A percentile compares a stretch with the other conserved stretches of the same genome.
Evolutionary conservation across 495 filamentous ascomycete genomes (phyloP).

Genomic region (Penicillium simplicissimum): DNA sequence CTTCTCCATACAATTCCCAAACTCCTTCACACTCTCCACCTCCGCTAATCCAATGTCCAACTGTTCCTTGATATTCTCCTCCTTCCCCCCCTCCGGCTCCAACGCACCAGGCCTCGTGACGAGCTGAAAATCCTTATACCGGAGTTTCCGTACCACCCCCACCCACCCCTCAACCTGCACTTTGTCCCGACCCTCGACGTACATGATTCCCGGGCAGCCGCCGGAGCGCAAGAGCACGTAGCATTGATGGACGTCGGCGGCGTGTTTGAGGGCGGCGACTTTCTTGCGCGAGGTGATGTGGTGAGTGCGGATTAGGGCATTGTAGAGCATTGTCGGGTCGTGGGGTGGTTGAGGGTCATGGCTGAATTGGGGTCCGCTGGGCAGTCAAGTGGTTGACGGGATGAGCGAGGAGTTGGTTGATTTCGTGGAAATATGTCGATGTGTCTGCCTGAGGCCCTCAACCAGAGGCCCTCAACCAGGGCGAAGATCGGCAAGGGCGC

Average conservation of each 20-base stretch:
- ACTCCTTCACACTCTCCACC: slow-evolving; percentile 50
- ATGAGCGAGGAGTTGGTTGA: not conserved
- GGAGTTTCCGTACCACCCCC: slow-evolving; percentile 48
- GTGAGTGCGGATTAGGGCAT: slow-evolving; percentile 73
- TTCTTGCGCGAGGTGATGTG: slow-evolving; percentile 84
- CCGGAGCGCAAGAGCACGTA: slow-evolving; percentile 66
- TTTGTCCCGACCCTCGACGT: slow-evolving; percentile 63
- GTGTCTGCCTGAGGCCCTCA: slow-evolving; percentile 4
- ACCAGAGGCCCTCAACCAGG: too few species aligned
- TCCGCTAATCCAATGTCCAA: slow-evolving; percentile 30
- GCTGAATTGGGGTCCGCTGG: not conserved
- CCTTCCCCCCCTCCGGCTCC: slow-evolving; percentile 10
- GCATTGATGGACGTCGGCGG: slow-evolving; percentile 56
- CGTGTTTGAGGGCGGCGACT: slow-evolving; percentile 63
- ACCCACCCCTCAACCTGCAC: slow-evolving; percentile 56
- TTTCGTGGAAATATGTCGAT: too few species aligned
- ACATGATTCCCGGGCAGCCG: slow-evolving; percentile 74
- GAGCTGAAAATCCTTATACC: slow-evolving; percentile 54
- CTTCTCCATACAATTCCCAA: slow-evolving; percentile 43
- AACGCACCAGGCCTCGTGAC: slow-evolving; percentile 38
- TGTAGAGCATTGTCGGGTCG: slow-evolving; percentile 35
- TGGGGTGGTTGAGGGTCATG: not conserved
- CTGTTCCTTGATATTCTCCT: not conserved
- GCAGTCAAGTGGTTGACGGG: not conserved
- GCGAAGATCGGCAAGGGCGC: not conserved